Evolutionary conservation across 2,329 filamentous ascomycete species (phyloP).

Genomic region (Neonectria neomacrospora): DNA sequence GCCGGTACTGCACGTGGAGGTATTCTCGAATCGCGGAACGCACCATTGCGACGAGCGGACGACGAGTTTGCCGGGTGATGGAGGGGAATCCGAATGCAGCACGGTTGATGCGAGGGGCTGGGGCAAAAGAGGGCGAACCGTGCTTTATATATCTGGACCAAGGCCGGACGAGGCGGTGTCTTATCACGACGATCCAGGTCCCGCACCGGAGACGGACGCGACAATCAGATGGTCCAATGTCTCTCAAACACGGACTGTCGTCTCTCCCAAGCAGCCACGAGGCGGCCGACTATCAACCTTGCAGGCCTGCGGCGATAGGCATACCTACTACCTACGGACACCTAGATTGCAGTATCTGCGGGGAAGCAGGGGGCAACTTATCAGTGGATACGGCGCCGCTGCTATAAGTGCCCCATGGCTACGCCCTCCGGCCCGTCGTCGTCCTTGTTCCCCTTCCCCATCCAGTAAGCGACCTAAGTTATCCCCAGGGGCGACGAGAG

Average conservation of each 20-base stretch:
- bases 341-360: constrained; percentile 1
- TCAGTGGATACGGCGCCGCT: background rate
- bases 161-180: background rate
- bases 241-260: background rate
- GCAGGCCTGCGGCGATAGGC: constrained; percentile 1
- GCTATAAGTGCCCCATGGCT: background rate
- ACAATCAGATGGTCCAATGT: background rate
- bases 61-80: background rate
- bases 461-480: background rate
- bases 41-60: constrained; percentile 23
- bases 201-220: background rate
- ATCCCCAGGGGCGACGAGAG: background rate
- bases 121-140: background rate
- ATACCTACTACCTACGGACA: background rate
- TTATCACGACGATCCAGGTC: background rate
- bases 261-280: background rate
- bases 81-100: background rate
- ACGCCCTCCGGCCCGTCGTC: background rate
- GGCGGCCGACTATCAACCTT: background rate
- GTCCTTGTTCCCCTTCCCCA: background rate
- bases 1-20: constrained; percentile 49
- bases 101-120: background rate
- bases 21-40: constrained; percentile 46
- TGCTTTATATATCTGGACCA: background rate
- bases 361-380: constrained; percentile 3